Evolutionary conservation across 106 monocot genomes (phyloP), one percentile per base, ranked within the genome.

Genomic region (Dendrobium nobile): DNA sequence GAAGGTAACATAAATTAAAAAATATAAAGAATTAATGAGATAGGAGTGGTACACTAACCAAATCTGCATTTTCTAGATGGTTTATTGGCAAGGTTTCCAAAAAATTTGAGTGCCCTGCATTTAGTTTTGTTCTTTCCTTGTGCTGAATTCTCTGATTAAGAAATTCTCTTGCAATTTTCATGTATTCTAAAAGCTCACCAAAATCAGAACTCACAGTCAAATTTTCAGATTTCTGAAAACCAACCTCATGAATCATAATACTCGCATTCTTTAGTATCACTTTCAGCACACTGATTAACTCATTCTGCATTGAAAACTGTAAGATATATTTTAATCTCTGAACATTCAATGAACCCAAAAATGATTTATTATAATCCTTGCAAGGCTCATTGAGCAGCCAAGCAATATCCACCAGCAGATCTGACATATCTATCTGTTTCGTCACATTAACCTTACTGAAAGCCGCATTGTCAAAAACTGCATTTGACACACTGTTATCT

Each of bases 371-470:
- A 26, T 27, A 37, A 5, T 84, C 86, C 48, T 33, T 7, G 2
- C 48, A 44, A 72, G 86, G 85, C 22, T 81, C 75, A 82, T 86
- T 87, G 44, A 92, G 86, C 55, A 94, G 84, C 96, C 96, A 96
- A 73, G 89, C 96, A 79, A 92, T 90, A 86, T 96, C 96, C 72
- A 90, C 72, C 15, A 96, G 80, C 11, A 96, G 80, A 65, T 89
- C 87, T 40, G 92, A 89, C 55, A 85, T 79, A 54, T 67, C 82
- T 61, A 77, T 80, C 73, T 86, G 88, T 82, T 82, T 87, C 20
- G 80, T 81, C 13, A 48, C 56, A 65, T 80, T 73, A 45, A 68
- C 15, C 47, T 82, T 74, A 45, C 87, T 85, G 7, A 67, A 82
- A 8, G 27, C 37, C 37, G 85, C 51, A 80, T 33, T 54, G 58